Percentiles rank a stretch among this genome's conserved stretches.
Evolutionary conservation across 352 stramenopile species (phyloP).

Genomic region (Globisporangium mamillatum): DNA sequence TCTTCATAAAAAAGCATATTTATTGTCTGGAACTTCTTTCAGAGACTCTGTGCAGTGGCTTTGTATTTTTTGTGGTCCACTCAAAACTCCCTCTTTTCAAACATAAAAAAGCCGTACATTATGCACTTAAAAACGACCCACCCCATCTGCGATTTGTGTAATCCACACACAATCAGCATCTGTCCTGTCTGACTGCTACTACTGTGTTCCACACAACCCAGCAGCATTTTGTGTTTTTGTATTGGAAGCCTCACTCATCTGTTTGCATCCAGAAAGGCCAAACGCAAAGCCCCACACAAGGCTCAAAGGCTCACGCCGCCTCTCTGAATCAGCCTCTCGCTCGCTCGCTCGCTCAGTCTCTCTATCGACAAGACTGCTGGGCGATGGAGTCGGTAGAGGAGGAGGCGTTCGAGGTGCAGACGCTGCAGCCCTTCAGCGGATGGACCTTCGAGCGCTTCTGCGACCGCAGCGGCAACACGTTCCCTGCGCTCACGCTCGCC

Average conservation of each 20-base stretch:
- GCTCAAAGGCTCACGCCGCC: neutral
- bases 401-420: constrained; percentile 85
- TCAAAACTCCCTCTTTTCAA: no score
- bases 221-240: neutral
- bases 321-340: neutral
- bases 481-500: constrained; percentile 47
- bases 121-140: neutral
- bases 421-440: constrained; percentile 76
- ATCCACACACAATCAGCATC: no score
- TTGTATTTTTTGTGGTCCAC: no score
- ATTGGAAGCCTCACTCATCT: neutral
- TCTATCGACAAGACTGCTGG: no score
- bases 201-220: neutral
- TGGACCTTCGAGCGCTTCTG: constrained; percentile 81
- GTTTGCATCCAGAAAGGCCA: neutral
- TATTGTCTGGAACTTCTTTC: neutral
- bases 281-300: neutral
- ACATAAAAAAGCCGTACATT: neutral
- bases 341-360: neutral
- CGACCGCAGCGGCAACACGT: constrained; percentile 75
- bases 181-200: neutral
- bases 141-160: no score
- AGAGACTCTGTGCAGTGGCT: neutral
- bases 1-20: no score
- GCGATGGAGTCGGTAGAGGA: constrained; percentile 71